Base-by-base conservation (phyloP, 2,329 filamentous ascomycete species). In the Tolypocladium album region DNA sequence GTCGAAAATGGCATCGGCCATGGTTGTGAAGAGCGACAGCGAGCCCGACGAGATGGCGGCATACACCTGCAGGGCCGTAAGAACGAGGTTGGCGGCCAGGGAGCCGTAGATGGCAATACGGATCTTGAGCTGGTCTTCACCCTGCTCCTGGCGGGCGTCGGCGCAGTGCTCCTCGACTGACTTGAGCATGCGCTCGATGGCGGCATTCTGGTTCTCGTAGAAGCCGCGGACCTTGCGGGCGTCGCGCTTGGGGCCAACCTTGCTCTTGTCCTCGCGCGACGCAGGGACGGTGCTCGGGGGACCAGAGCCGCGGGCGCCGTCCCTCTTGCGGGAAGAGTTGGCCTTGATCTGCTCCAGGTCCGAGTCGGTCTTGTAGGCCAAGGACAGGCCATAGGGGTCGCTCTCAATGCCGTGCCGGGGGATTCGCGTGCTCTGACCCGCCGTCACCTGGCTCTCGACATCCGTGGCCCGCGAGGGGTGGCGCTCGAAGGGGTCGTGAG, bases 1-100 rank as follows among this genome's bases (percentile, higher is more conserved):
- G 70, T 97, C 94, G 75, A 97, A 97, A 65, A 97, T 81, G 58
- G 92, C 87, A 74, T 99, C 94, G 20, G 92, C 93, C 89, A 96
- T 96, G 64, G 93, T 99, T 20, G 94, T 97, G 77, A 97, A 97
- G 55, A 99, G 85, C 6, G 93, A 96, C 42, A 97, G 82, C n/a
- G 92, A 97, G 55, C 88, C 86, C 0, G 92, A 96, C 0, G 89
- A 85, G 55, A 90, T 83, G 62, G 94, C 94, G 52, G 88, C 94
- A 71, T 95, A 99, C 43, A 97, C 78, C 74, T 99, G 94, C 22
- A 99, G 80, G 4, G 81, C 80, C 0, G 92, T 86, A 7, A 99
- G 81, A 36, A 89, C 63, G 60, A 97, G 73, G 68, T 97, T 97
- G 61, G 92, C 93, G 1, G 77, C 83, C 67, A 97, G 90, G 43